These are phyloP conservation scores for Pseudogymnoascus verrucosus DNA, from an alignment of 2,329 filamentous ascomycete species.

Conservation along the genomic window DNA sequence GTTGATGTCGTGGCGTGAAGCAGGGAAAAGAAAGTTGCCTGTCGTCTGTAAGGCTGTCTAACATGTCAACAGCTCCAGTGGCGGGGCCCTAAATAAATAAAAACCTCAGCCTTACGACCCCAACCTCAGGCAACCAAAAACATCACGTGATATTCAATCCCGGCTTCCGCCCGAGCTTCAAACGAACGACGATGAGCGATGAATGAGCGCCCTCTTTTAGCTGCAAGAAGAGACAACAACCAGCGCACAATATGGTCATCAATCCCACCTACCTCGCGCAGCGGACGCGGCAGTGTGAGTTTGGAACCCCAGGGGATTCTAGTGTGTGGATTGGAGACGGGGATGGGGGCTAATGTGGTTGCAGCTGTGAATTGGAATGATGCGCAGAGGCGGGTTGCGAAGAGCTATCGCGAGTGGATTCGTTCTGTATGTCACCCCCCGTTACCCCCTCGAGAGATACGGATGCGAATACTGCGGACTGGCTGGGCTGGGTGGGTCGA, in stretches of 20 bases:
- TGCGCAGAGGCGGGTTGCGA: conserved; percentile 78
- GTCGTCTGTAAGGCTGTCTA: conserved; percentile 6
- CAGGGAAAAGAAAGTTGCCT: not conserved
- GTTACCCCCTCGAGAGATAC: conserved; percentile 1
- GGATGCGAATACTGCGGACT: not conserved
- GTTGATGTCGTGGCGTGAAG: not conserved
- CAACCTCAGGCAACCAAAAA: not conserved
- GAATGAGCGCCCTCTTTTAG: not conserved
- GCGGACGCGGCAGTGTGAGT: conserved; percentile 64
- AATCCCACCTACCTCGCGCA: conserved; percentile 87
- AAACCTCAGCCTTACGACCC: not conserved
- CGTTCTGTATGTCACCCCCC: conserved; percentile 65
- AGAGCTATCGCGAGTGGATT: conserved; percentile 91
- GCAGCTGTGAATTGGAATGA: conserved; percentile 83
- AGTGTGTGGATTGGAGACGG: not conserved
- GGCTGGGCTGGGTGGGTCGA: not conserved
- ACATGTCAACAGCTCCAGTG: not conserved
- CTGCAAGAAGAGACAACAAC: conserved; percentile 28
- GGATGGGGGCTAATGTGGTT: conserved; percentile 17
- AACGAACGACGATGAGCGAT: not conserved
- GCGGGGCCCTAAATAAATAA: conserved; percentile 8
- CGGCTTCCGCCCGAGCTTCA: not conserved
- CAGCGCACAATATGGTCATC: conserved; percentile 62
- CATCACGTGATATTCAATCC: conserved; percentile 3
- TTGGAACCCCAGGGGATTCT: no score